These are phyloP conservation scores for Hericium alpestre DNA, from an alignment of 768 basidiomycete species.

Conservation along the genomic window DNA sequence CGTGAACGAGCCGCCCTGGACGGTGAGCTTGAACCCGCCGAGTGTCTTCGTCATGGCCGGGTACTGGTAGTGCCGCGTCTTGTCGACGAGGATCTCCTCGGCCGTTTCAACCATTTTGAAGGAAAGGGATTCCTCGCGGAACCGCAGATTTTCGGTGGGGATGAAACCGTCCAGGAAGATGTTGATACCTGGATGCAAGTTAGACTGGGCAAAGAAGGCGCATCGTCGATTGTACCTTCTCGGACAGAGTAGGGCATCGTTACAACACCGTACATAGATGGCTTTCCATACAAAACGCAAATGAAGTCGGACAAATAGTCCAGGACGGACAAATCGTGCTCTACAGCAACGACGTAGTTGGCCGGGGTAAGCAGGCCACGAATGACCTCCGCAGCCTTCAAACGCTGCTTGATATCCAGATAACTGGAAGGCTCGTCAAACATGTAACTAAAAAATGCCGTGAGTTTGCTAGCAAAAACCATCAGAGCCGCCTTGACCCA, in stretches of 20 bases:
- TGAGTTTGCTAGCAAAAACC: slow-evolving; percentile 1
- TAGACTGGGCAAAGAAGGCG: background rate
- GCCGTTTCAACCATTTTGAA: slow-evolving; percentile 98
- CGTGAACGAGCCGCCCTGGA: slow-evolving; percentile 85
- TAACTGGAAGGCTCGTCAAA: slow-evolving; percentile 99
- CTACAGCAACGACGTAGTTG: slow-evolving; percentile 93
- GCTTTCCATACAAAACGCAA: slow-evolving; percentile 95
- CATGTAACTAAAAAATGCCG: slow-evolving; percentile 51
- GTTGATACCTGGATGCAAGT: slow-evolving; percentile 68
- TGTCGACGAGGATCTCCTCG: slow-evolving; percentile 79
- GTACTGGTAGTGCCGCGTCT: slow-evolving; percentile 84
- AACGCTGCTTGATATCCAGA: slow-evolving; percentile 90
- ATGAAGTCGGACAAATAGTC: slow-evolving; percentile 99
- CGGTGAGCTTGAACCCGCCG: slow-evolving; percentile 89
- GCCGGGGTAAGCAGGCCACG: slow-evolving; percentile 72
- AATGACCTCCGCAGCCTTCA: slow-evolving; percentile 92
- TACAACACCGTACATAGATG: slow-evolving; percentile 95
- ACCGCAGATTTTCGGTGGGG: slow-evolving; percentile 95
- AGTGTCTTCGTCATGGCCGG: slow-evolving; percentile 96
- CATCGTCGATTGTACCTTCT: slow-evolving; percentile 53
- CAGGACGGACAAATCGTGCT: slow-evolving; percentile 96
- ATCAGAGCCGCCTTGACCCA: slow-evolving; percentile 30
- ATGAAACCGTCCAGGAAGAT: slow-evolving; percentile 99
- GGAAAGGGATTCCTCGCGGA: slow-evolving; percentile 88
- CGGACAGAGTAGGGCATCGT: slow-evolving; percentile 98